A percentile compares a stretch with the other conserved stretches of the same genome.
These are phyloP conservation scores for Xylaria acuta DNA, from an alignment of 495 filamentous ascomycete genomes.

Conservation along the genomic window DNA sequence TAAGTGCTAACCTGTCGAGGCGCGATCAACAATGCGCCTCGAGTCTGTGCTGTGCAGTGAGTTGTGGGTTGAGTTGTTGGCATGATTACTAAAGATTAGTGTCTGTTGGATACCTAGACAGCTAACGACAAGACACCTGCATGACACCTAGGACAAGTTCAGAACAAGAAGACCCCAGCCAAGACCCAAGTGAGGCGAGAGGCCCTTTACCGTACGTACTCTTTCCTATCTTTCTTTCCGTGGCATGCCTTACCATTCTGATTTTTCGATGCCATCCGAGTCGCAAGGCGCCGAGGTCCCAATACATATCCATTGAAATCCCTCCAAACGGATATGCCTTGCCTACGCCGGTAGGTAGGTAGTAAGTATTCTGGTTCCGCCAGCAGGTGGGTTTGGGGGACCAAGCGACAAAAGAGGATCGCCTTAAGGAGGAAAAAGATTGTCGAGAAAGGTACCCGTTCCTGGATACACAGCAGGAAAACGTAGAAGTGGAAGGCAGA, in stretches of 20 bases:
- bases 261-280: not conserved
- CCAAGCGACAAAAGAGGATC: not conserved
- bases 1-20: slow-evolving; percentile 4
- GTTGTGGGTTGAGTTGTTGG: slow-evolving; percentile 9
- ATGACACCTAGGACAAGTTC: not conserved
- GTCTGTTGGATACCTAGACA: not conserved
- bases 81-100: slow-evolving; percentile 21
- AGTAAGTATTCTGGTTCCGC: not conserved
- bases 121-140: slow-evolving; percentile 1
- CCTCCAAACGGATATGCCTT: not conserved
- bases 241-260: not conserved
- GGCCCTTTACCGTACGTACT: not conserved
- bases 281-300: not conserved
- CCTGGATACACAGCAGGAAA: not conserved
- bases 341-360: not conserved
- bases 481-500: slow-evolving; percentile 7
- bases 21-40: slow-evolving; percentile 13
- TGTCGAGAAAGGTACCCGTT: not conserved
- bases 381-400: not conserved
- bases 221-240: not conserved
- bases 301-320: not conserved
- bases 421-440: not conserved
- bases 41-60: slow-evolving; percentile 6
- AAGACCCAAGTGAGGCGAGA: slow-evolving; percentile 7
- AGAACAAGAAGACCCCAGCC: not conserved